A percentile compares a stretch with the other conserved stretches of the same genome.
Evolutionary conservation across 2,329 filamentous ascomycete species (phyloP).

Genomic region (Penicillium sp.): DNA sequence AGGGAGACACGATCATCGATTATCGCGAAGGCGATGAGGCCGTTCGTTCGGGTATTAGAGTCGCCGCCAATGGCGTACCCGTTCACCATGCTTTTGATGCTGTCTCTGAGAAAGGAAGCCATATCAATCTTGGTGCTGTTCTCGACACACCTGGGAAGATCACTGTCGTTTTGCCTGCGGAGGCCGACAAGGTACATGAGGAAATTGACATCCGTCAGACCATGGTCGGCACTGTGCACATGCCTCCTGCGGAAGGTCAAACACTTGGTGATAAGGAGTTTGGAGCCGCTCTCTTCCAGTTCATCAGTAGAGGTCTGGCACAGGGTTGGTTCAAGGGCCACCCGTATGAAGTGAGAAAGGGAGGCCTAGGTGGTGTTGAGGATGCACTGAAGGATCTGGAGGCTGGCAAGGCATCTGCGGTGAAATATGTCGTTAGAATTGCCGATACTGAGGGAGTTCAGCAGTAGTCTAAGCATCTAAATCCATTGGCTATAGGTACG

Average conservation of each 20-base stretch:
- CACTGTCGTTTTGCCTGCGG: constrained; percentile 44
- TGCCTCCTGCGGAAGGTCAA: constrained; percentile 21
- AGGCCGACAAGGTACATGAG: constrained; percentile 44
- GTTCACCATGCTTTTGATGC: constrained; percentile 59
- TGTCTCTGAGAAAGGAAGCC: constrained; percentile 54
- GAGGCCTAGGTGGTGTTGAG: constrained; percentile 57
- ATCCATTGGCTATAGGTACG: background rate
- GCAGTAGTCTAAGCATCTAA: background rate
- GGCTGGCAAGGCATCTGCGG: constrained; percentile 60
- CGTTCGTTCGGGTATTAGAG: constrained; percentile 48
- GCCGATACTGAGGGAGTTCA: constrained; percentile 45
- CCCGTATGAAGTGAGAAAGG: constrained; percentile 51
- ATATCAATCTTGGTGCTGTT: constrained; percentile 47
- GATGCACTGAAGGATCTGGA: constrained; percentile 56
- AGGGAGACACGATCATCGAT: constrained; percentile 60
- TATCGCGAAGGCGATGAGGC: constrained; percentile 59
- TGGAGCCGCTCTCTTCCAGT: constrained; percentile 47
- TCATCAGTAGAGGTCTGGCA: constrained; percentile 47
- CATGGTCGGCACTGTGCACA: constrained; percentile 32
- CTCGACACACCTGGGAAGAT: constrained; percentile 43
- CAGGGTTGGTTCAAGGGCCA: constrained; percentile 53
- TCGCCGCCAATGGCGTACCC: constrained; percentile 35
- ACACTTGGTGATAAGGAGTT: constrained; percentile 42
- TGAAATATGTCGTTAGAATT: constrained; percentile 64
- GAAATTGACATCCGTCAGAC: constrained; percentile 42